phyloP scores from a whole-genome alignment of 1,284 basidiomycete species.

The Malassezia psittaci region DNA sequence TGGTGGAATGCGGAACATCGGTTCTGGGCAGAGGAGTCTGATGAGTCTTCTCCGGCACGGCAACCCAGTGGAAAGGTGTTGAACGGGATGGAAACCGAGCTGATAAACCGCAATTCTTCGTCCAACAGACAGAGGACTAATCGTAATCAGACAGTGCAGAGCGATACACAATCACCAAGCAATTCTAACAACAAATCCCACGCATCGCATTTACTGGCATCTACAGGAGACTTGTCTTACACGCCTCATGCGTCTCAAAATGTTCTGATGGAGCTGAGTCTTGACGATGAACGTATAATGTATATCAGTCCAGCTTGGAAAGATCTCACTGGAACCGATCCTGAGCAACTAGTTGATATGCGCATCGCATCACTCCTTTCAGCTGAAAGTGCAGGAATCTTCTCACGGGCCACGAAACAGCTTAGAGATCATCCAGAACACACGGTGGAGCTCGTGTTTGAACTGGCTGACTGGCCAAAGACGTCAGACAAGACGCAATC shows the following conservation, averaged over 20 bases:
- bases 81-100: not conserved
- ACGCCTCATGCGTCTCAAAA: slow-evolving; percentile 12
- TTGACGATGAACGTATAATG: slow-evolving; percentile 74
- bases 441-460: slow-evolving; percentile 82
- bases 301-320: slow-evolving; percentile 94
- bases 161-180: not conserved
- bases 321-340: slow-evolving; percentile 72
- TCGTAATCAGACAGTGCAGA: not conserved
- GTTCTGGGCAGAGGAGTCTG: slow-evolving; percentile 61
- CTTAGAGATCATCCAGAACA: slow-evolving; percentile 84
- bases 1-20: slow-evolving; percentile 99
- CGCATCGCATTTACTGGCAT: not conserved
- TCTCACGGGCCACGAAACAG: slow-evolving; percentile 73
- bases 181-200: no score
- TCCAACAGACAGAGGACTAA: not conserved
- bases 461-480: slow-evolving; percentile 40
- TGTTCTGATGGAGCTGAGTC: slow-evolving; percentile 74
- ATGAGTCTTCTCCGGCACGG: not conserved
- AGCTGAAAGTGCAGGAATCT: slow-evolving; percentile 71
- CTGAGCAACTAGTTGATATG: slow-evolving; percentile 66
- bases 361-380: slow-evolving; percentile 74
- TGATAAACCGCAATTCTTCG: not conserved
- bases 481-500: not conserved
- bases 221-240: not conserved
- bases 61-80: not conserved